A percentile compares a stretch with the other conserved stretches of the same genome.
phyloP scores from a whole-genome alignment of 2,329 filamentous ascomycete genomes.

The Arthroderma uncinatum region DNA sequence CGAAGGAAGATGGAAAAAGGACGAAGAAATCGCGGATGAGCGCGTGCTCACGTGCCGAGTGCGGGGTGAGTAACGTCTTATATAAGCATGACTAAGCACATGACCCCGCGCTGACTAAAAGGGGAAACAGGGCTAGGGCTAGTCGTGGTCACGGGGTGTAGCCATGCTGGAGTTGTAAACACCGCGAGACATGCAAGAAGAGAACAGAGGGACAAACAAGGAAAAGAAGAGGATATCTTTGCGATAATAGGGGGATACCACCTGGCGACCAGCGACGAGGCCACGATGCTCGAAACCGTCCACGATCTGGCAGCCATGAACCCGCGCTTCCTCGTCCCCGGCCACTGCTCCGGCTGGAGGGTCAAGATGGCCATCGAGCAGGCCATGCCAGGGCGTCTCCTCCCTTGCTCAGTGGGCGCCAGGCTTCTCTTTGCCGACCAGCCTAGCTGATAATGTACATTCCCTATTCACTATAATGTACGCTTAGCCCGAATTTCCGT shows the following conservation, averaged over 20 bases:
- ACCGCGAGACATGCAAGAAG: constrained; percentile 35
- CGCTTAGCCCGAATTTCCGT: no score
- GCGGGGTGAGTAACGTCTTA: constrained; percentile 31
- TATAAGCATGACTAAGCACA: neutral
- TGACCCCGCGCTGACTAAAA: neutral
- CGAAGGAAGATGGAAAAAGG: constrained; percentile 19
- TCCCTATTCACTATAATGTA: no score
- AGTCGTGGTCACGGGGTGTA: constrained; percentile 47
- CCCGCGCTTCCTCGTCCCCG: constrained; percentile 42
- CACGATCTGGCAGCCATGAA: constrained; percentile 39
- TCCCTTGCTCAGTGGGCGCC: constrained; percentile 42
- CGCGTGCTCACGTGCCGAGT: constrained; percentile 44
- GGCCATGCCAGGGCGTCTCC: constrained; percentile 40
- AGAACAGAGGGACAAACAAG: constrained; percentile 24
- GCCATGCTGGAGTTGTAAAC: constrained; percentile 47
- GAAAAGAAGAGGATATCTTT: constrained; percentile 34
- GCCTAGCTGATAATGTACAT: neutral
- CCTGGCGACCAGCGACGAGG: constrained; percentile 37
- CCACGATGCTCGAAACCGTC: constrained; percentile 37
- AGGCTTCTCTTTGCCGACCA: constrained; percentile 14
- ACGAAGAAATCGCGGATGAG: constrained; percentile 41
- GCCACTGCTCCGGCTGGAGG: constrained; percentile 47
- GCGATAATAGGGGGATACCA: constrained; percentile 46
- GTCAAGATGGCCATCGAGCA: constrained; percentile 44
- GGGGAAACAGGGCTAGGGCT: constrained; percentile 37